Conservation (phyloP, 192 early-diverging fungal genomes). For the Podila verticillata region DNA sequence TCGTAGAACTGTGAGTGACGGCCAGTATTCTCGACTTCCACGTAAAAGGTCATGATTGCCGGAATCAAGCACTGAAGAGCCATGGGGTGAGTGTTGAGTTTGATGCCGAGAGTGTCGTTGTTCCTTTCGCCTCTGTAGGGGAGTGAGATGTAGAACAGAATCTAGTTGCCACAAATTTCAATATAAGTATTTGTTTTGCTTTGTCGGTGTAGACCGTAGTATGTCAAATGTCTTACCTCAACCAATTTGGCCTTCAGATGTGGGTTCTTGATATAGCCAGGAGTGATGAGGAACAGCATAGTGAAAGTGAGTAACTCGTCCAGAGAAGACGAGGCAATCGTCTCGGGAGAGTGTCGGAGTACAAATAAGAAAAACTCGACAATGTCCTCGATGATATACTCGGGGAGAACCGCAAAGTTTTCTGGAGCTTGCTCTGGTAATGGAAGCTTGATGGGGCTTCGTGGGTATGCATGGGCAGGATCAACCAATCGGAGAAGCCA, state of each 20-base stretch:
- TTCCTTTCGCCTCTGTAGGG: constrained; percentile 64
- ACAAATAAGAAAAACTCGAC: constrained; percentile 83
- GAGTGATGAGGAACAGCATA: constrained; percentile 83
- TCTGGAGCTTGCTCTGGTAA: constrained; percentile 65
- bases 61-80: constrained; percentile 81
- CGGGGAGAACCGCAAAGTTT: constrained; percentile 83
- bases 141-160: constrained; percentile 83
- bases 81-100: constrained; percentile 79
- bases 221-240: constrained; percentile 67
- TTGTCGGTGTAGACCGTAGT: background rate
- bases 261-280: constrained; percentile 90
- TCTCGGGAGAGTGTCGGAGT: constrained; percentile 57
- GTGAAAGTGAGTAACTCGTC: constrained; percentile 72
- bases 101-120: constrained; percentile 68
- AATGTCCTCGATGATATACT: constrained; percentile 93
- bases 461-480: constrained; percentile 58
- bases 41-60: constrained; percentile 90
- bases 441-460: constrained; percentile 55
- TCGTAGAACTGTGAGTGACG: constrained; percentile 95
- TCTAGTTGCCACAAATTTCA: constrained; percentile 47
- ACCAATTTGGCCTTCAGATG: constrained; percentile 94
- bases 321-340: constrained; percentile 48
- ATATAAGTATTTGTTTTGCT: background rate
- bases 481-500: constrained; percentile 86
- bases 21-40: constrained; percentile 97